Conservation (phyloP, 257 asterid genomes). For the Marsdenia floribunda region DNA sequence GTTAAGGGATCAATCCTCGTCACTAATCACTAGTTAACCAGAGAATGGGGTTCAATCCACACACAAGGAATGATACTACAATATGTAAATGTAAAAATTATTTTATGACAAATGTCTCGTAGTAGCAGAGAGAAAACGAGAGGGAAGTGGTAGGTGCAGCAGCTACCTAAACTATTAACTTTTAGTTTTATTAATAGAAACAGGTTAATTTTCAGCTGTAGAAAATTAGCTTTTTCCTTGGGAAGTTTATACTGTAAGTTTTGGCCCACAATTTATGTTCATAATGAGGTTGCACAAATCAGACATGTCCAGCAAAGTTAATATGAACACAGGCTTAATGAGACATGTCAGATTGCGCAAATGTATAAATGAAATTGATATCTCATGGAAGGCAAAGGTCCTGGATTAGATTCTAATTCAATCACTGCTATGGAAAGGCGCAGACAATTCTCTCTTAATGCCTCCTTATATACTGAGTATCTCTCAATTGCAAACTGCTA, state of each 20-base stretch:
- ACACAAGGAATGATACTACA: neutral
- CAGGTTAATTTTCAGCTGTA: neutral
- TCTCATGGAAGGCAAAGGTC: neutral
- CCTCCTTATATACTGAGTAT: too few species aligned
- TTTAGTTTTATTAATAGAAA: neutral
- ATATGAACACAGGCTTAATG: neutral
- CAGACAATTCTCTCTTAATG: too few species aligned
- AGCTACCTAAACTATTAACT: neutral
- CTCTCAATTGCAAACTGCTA: too few species aligned
- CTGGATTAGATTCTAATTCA: neutral
- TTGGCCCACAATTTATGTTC: neutral
- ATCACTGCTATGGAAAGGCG: neutral
- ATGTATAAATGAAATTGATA: neutral
- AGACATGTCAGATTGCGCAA: neutral
- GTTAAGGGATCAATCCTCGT: neutral
- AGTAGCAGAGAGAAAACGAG: neutral
- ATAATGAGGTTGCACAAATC: neutral
- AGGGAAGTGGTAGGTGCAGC: neutral
- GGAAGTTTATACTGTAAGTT: neutral
- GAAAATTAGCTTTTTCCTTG: neutral
- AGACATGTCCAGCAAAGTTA: neutral
- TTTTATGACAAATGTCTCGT: neutral
- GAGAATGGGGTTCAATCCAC: neutral
- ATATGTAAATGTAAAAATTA: neutral
- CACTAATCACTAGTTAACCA: neutral